phyloP scores from a whole-genome alignment of 2,329 filamentous ascomycete species.

The Septoria linicola region DNA sequence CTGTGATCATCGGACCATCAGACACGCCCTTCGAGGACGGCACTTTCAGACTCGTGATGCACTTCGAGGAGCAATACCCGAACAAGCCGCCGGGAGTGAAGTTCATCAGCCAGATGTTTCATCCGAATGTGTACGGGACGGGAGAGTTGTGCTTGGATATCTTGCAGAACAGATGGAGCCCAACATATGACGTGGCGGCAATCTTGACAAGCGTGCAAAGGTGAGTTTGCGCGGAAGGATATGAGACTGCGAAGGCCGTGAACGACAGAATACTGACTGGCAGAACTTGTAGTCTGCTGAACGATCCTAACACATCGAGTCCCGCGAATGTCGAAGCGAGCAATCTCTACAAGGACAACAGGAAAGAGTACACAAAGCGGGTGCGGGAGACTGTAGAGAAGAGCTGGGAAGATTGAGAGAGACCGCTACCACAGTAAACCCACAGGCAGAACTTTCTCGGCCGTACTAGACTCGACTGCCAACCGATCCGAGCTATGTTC shows the following conservation, averaged over 20 bases:
- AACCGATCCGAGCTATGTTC: too few species aligned
- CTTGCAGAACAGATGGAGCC: slow-evolving; percentile 96
- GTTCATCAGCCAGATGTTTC: slow-evolving; percentile 99
- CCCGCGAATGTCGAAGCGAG: slow-evolving; percentile 97
- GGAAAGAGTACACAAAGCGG: slow-evolving; percentile 92
- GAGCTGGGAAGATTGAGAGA: slow-evolving; percentile 82
- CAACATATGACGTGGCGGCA: slow-evolving; percentile 96
- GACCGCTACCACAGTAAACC: not conserved
- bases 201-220: slow-evolving; percentile 97
- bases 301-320: slow-evolving; percentile 97
- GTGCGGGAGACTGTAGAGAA: slow-evolving; percentile 97
- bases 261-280: not conserved
- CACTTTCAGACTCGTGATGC: slow-evolving; percentile 96
- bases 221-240: slow-evolving; percentile 49
- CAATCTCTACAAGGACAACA: slow-evolving; percentile 97
- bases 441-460: too few species aligned
- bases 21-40: slow-evolving; percentile 98
- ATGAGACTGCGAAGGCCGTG: not conserved
- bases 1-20: slow-evolving; percentile 93
- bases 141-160: slow-evolving; percentile 97
- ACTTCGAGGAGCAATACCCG: slow-evolving; percentile 97
- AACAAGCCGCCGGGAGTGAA: slow-evolving; percentile 98
- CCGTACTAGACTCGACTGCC: too few species aligned
- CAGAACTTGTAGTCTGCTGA: slow-evolving; percentile 68
- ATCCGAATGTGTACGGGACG: slow-evolving; percentile 96